These are phyloP conservation scores for Panaeolus papilionaceus DNA, from an alignment of 768 basidiomycete genomes.

Conservation along the genomic window DNA sequence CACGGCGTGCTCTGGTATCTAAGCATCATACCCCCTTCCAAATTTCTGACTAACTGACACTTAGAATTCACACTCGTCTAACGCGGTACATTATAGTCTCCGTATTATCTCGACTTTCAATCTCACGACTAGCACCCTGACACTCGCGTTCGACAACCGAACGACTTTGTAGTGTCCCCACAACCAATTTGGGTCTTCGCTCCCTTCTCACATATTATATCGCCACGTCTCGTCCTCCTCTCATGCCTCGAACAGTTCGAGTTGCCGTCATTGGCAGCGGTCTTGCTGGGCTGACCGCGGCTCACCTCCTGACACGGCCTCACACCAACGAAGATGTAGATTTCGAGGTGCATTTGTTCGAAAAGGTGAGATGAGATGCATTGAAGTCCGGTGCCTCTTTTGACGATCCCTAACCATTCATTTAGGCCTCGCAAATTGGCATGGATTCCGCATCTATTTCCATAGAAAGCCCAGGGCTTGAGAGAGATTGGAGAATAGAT, in stretches of 20 bases:
- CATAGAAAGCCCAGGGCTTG: slow-evolving; percentile 41
- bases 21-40: background rate
- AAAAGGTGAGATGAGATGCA: slow-evolving; percentile 59
- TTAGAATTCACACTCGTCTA: background rate
- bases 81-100: background rate
- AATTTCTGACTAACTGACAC: background rate
- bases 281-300: slow-evolving; percentile 74
- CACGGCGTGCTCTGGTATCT: background rate
- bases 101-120: background rate
- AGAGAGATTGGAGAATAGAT: slow-evolving; percentile 62
- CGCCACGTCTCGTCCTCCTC: background rate
- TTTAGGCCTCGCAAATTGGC: slow-evolving; percentile 59
- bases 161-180: background rate
- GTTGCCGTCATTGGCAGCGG: slow-evolving; percentile 78
- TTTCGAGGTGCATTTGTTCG: slow-evolving; percentile 76
- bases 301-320: slow-evolving; percentile 57
- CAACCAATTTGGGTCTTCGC: background rate
- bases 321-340: slow-evolving; percentile 43
- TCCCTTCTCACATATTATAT: background rate
- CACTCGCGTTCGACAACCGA: background rate
- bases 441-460: slow-evolving; percentile 74
- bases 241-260: slow-evolving; percentile 51
- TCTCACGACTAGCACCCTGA: background rate
- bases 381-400: background rate
- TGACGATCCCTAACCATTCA: background rate